phyloP scores from a whole-genome alignment of 1,284 basidiomycete genomes.

The Phlebopus sp. region DNA sequence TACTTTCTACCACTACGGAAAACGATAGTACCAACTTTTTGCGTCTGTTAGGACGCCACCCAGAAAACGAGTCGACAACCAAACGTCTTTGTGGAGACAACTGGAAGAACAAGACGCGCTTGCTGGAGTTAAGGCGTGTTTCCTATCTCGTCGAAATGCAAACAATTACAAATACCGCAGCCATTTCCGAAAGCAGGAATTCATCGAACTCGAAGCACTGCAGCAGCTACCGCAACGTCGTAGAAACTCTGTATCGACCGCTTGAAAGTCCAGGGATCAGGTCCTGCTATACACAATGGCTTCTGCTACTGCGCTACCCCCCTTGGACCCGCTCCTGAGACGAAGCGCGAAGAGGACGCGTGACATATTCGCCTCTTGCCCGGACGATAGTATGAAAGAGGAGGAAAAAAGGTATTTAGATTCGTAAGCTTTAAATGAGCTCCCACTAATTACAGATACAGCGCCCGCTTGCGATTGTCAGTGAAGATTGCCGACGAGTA shows the following conservation, averaged over 20 bases:
- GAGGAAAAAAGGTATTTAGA: conserved; percentile 64
- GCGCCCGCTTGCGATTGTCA: conserved; percentile 62
- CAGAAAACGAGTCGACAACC: background rate
- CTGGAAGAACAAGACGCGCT: background rate
- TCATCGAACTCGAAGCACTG: background rate
- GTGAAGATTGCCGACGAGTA: conserved; percentile 88
- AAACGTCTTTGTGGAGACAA: conserved; percentile 11
- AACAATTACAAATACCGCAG: conserved; percentile 21
- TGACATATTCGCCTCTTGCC: conserved; percentile 63
- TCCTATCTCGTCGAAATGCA: conserved; percentile 9
- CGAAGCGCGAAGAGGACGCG: conserved; percentile 65
- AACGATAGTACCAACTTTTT: conserved; percentile 1
- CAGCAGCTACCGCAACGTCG: background rate
- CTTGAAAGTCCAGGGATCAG: conserved; percentile 1
- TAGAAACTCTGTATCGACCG: background rate
- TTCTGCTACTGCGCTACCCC: conserved; percentile 46
- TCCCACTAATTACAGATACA: conserved; percentile 25
- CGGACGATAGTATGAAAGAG: conserved; percentile 56
- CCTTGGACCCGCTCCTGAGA: conserved; percentile 63
- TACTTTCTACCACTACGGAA: conserved; percentile 28
- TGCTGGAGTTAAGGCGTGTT: background rate
- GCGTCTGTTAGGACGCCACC: background rate
- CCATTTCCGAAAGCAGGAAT: conserved; percentile 8
- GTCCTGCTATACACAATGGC: conserved; percentile 34
- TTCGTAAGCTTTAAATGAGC: background rate